Evolutionary conservation across 495 filamentous ascomycete genomes (phyloP).

Genomic region (Oidiodendron maius): DNA sequence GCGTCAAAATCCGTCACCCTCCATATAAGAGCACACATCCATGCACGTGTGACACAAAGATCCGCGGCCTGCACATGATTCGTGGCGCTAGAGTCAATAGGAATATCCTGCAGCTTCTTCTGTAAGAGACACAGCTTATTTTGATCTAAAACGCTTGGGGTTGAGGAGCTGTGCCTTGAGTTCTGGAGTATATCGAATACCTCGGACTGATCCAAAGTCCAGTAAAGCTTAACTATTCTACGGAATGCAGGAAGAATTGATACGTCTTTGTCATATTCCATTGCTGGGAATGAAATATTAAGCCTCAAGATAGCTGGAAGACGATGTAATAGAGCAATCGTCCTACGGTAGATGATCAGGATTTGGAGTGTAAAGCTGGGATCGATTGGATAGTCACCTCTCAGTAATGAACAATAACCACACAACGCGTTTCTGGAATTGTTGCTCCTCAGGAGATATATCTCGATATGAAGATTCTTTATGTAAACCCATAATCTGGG

Average conservation of each 20-base stretch:
- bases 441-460: slow-evolving; percentile 25
- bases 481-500: slow-evolving; percentile 40
- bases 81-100: slow-evolving; percentile 20
- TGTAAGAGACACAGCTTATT: slow-evolving; percentile 26
- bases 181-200: slow-evolving; percentile 36
- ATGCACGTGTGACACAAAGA: slow-evolving; percentile 39
- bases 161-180: slow-evolving; percentile 12
- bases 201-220: slow-evolving; percentile 31
- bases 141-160: background rate
- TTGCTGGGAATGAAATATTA: slow-evolving; percentile 26
- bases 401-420: slow-evolving; percentile 44
- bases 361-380: background rate
- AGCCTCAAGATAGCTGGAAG: slow-evolving; percentile 33
- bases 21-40: slow-evolving; percentile 44
- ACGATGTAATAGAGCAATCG: slow-evolving; percentile 38
- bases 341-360: slow-evolving; percentile 14
- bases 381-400: slow-evolving; percentile 17
- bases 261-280: slow-evolving; percentile 27
- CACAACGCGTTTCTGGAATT: slow-evolving; percentile 34
- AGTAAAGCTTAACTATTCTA: slow-evolving; percentile 37
- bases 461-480: slow-evolving; percentile 28
- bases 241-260: slow-evolving; percentile 35
- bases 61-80: slow-evolving; percentile 41
- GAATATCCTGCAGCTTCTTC: slow-evolving; percentile 28
- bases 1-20: slow-evolving; percentile 27